These are phyloP conservation scores for Candida insectalens DNA, from an alignment of 805 yeast genomes.

Conservation along the genomic window DNA sequence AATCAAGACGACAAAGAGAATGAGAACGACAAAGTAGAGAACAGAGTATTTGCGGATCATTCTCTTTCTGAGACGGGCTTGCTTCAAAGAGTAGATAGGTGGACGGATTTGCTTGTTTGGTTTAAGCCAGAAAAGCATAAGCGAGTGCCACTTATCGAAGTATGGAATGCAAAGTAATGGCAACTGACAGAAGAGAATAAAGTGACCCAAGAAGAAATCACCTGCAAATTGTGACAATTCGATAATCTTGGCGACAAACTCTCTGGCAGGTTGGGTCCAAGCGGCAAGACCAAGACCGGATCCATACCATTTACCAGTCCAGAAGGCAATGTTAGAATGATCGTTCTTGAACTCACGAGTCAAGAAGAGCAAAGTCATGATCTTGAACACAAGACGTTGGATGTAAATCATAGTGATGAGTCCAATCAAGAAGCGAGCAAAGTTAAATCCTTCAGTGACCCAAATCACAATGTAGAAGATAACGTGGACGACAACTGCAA, in stretches of 20 bases:
- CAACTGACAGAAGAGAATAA: conserved; percentile 77
- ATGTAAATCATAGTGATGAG: conserved; percentile 73
- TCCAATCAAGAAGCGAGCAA: conserved; percentile 81
- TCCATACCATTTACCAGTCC: conserved; percentile 99
- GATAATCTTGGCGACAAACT: conserved; percentile 84
- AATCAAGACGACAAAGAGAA: conserved; percentile 64
- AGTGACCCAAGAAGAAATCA: conserved; percentile 90
- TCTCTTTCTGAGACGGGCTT: conserved; percentile 92
- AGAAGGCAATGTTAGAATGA: conserved; percentile 94
- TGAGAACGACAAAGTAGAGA: conserved; percentile 62
- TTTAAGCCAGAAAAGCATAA: conserved; percentile 97
- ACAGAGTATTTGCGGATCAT: conserved; percentile 91
- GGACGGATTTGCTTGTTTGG: conserved; percentile 97
- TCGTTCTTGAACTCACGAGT: conserved; percentile 97
- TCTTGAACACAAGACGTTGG: conserved; percentile 81
- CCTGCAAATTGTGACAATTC: conserved; percentile 95
- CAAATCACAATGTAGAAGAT: conserved; percentile 91
- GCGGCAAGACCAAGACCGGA: conserved; percentile 90
- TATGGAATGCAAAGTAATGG: conserved; percentile 81
- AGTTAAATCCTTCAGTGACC: conserved; percentile 91
- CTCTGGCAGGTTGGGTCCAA: conserved; percentile 92
- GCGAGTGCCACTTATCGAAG: conserved; percentile 95
- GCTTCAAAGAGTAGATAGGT: conserved; percentile 94
- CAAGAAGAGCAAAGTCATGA: conserved; percentile 65
- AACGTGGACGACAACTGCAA: conserved; percentile 82